phyloP scores from a whole-genome alignment of 148 eudicot genomes.

The Fallopia convolvulus region DNA sequence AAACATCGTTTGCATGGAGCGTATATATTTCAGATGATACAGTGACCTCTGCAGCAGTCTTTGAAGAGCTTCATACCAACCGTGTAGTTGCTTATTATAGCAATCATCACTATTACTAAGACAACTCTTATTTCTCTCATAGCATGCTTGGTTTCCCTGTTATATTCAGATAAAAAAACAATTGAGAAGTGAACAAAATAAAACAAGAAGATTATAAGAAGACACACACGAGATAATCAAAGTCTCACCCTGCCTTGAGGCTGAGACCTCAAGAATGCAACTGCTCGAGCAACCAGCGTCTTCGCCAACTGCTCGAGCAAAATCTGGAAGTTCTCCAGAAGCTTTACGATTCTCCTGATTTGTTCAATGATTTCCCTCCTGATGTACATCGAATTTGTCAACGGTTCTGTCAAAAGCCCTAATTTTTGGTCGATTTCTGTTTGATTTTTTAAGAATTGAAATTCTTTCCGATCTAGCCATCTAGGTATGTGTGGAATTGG shows the following conservation, averaged over 20 bases:
- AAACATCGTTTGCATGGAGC: slow-evolving; percentile 43
- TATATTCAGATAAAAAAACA: neutral
- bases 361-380: slow-evolving; percentile 52
- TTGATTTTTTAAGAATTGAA: neutral
- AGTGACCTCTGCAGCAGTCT: slow-evolving; percentile 76
- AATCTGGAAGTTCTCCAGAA: slow-evolving; percentile 58
- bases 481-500: neutral
- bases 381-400: slow-evolving; percentile 37
- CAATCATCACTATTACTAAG: slow-evolving; percentile 47
- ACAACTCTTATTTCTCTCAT: slow-evolving; percentile 62
- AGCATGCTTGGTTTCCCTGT: slow-evolving; percentile 38
- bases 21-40: slow-evolving; percentile 65
- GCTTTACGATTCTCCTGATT: slow-evolving; percentile 41
- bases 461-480: too few relatives aligned
- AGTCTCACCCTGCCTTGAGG: slow-evolving; percentile 37
- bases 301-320: too few relatives aligned
- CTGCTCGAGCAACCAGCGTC: too few relatives aligned
- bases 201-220: neutral
- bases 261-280: slow-evolving; percentile 34
- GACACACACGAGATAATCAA: neutral
- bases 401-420: neutral
- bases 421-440: neutral
- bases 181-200: slow-evolving; percentile 1
- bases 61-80: slow-evolving; percentile 70
- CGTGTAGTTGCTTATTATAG: slow-evolving; percentile 64